Base-by-base conservation (phyloP, 805 yeast species). In the Suhomyces xylopsoci region DNA sequence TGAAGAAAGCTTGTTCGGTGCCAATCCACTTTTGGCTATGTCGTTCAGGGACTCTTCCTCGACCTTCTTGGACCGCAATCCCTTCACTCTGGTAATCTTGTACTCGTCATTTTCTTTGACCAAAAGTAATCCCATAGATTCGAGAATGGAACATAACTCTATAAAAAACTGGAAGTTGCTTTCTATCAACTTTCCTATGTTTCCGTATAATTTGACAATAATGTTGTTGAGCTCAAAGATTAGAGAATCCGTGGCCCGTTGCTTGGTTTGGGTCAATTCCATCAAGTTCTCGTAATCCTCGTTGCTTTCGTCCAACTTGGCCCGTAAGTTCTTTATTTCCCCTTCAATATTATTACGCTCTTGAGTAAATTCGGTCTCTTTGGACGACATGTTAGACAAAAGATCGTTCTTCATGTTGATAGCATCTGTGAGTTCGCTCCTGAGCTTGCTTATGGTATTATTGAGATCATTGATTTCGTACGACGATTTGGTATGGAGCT, bases 71-170 rank as follows among this genome's bases (percentile, higher is more conserved):
- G 80, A 78, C 55, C 84, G 75, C 55, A 88, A 70, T 0, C 97
- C 97, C 63, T 88, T 88, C 3, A 90, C 97, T 55, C 97, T 78
- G 47, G 83, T 83, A 26, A 88, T 81, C 48, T 77, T 78, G 43
- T 77, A 72, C 8, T 67, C 72, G 15, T 74, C 70, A 14, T 51
- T 52, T 9, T 66, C 66, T 48, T 76, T 76, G 2, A 81, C 74
- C 47, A 88, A 76, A 36, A 90, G 76, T 46, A 91, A 73, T 0
- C 97, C 97, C 76, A 91, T 83, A 3, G 86, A 78, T 62, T 88
- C 96, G 30, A 89, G 70, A 3, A 87, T 70, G 47, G 80, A 71
- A 53, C 92, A 85, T 42, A 72, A 66, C 47, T 74, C 79, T 5
- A 76, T 62, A 53, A 84, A 69, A 48, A 58, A 68, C 5, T 62